Evolutionary conservation across 345 rosid species (phyloP).

Genomic region (Theobroma cacao): DNA sequence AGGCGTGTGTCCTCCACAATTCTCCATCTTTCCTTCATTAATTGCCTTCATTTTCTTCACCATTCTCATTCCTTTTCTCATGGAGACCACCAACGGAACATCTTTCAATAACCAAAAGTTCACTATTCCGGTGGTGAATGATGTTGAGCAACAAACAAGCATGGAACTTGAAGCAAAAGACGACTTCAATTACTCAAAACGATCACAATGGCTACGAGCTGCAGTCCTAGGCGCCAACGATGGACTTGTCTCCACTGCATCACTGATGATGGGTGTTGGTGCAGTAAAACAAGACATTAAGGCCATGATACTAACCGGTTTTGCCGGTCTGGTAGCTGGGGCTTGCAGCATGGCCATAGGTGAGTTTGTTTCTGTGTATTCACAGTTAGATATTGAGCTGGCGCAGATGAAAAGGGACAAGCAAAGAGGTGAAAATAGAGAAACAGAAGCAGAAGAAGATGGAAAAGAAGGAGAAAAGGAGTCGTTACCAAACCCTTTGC

Average conservation of each 20-base stretch:
- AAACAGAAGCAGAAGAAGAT: slow-evolving; percentile 3
- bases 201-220: slow-evolving; percentile 93
- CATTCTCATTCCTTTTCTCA: slow-evolving; percentile 19
- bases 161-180: slow-evolving; percentile 25
- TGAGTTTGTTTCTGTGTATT: slow-evolving; percentile 85
- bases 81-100: slow-evolving; percentile 32
- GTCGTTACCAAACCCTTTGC: slow-evolving; percentile 73
- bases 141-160: slow-evolving; percentile 39
- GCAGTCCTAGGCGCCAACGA: slow-evolving; percentile 96
- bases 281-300: slow-evolving; percentile 81
- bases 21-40: slow-evolving; percentile 10
- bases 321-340: slow-evolving; percentile 87
- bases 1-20: slow-evolving; percentile 76
- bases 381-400: slow-evolving; percentile 76
- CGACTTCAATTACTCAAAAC: slow-evolving; percentile 65
- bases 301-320: slow-evolving; percentile 81
- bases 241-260: slow-evolving; percentile 81
- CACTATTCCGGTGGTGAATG: slow-evolving; percentile 27
- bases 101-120: slow-evolving; percentile 27
- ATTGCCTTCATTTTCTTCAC: background rate
- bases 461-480: slow-evolving; percentile 36
- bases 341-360: slow-evolving; percentile 99
- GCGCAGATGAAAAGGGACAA: slow-evolving; percentile 66
- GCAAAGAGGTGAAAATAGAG: slow-evolving; percentile 8
- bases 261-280: slow-evolving; percentile 90